These are phyloP conservation scores for Magnolia kwangsiensis DNA, from an alignment of 164 flowering plant genomes.

Conservation along the genomic window DNA sequence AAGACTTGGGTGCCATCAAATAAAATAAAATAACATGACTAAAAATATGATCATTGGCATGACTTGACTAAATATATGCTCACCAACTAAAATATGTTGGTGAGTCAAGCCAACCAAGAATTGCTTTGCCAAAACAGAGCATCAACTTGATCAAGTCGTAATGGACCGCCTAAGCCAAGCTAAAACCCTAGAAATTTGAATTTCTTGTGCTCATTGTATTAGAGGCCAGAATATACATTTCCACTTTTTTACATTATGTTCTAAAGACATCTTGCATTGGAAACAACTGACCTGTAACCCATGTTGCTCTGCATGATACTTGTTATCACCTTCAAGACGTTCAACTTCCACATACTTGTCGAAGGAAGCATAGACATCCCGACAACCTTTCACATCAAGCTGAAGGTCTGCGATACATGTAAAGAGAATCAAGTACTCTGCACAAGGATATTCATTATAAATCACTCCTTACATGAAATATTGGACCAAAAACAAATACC, in stretches of 20 bases:
- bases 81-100: too few species aligned
- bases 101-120: background rate
- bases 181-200: too few species aligned
- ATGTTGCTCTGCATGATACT: conserved; percentile 89
- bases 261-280: background rate
- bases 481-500: conserved; percentile 39
- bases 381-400: conserved; percentile 95
- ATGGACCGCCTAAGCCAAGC: background rate
- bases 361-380: conserved; percentile 93
- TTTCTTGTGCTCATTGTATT: too few species aligned
- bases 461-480: background rate
- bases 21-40: too few species aligned
- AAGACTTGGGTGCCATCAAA: background rate
- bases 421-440: background rate
- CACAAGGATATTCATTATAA: conserved; percentile 1
- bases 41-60: too few species aligned
- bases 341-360: conserved; percentile 96
- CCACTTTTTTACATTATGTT: background rate
- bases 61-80: too few species aligned
- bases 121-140: background rate
- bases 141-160: background rate
- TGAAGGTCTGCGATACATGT: conserved; percentile 63
- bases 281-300: conserved; percentile 69
- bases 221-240: background rate
- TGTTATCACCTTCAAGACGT: conserved; percentile 90